These are phyloP conservation scores for Bullera alba DNA, from an alignment of 768 basidiomycete species.

Conservation along the genomic window DNA sequence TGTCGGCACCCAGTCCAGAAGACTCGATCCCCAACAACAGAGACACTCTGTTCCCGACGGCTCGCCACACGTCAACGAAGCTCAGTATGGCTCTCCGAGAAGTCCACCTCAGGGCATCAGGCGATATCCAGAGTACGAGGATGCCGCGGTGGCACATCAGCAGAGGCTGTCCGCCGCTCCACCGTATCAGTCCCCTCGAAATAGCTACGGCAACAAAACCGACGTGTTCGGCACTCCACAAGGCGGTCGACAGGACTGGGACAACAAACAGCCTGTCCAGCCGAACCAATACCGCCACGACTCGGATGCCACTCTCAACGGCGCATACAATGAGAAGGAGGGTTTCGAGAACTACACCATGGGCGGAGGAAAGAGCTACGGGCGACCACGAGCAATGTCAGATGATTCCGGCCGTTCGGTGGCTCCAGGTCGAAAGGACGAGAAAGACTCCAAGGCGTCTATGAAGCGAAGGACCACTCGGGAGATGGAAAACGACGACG, in stretches of 20 bases:
- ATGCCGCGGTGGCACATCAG: background rate
- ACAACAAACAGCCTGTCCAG: too few species aligned
- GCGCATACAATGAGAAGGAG: background rate
- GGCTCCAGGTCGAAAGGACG: background rate
- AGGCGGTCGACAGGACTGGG: too few species aligned
- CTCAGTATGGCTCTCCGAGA: constrained; percentile 3
- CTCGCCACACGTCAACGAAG: background rate
- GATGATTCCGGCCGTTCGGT: constrained; percentile 8
- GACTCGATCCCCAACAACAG: constrained; percentile 13
- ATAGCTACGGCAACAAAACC: background rate
- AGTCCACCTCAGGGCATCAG: constrained; percentile 8
- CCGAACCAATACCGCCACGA: constrained; percentile 2
- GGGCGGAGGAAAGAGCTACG: background rate
- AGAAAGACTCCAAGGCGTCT: background rate
- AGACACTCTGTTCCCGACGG: constrained; percentile 6
- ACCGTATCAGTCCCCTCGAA: constrained; percentile 12
- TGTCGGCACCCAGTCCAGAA: constrained; percentile 7
- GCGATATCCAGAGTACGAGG: constrained; percentile 6
- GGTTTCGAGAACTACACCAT: constrained; percentile 1
- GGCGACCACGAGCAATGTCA: constrained; percentile 5
- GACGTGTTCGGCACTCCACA: background rate
- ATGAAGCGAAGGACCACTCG: constrained; percentile 25
- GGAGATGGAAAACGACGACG: constrained; percentile 28
- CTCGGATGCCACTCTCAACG: constrained; percentile 1
- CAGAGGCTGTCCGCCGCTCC: constrained; percentile 10